Base-by-base conservation (phyloP, 495 filamentous ascomycete genomes). In the Terfezia claveryi region DNA sequence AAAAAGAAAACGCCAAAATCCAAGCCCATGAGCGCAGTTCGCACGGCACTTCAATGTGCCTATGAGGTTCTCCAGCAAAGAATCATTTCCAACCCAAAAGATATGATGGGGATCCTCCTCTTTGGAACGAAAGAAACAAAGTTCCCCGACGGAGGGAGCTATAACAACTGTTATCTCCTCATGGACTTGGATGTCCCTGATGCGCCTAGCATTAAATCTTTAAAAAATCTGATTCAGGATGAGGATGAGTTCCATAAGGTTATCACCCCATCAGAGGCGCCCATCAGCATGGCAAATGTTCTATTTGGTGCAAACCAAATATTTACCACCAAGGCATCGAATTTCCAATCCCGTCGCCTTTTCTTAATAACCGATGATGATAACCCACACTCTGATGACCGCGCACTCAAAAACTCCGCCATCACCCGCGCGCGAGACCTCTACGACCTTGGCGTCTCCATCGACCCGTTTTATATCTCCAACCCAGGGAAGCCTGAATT, bases 301-400 rank as follows among this genome's bases (percentile, higher is more conserved):
- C 71, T 99, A 1, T 96, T 94, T 65, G 88, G 88, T 64, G 87
- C 83, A 49, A 96, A 96, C 61, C 87, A 95, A 59, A 85, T 96
- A 38, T 94, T 99, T 67, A 92, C 91, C 2, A 94, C 83, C 2
- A 94, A 83, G 63, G 87, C 92, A 0, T 80, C 91, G 14, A 96
- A 94, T 61, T 95, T 96, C 65, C 79, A 85, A 23, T 95, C 91
- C 0, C 72, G 92, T 44, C 77, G 92, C 37, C 71, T 99, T 10
- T 96, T 99, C 68, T 79, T 99, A 57, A 87, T 99, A 55, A 94
- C 92, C 2, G 88, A 96, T 62, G 82, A 94, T 55, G 92, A 99
- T 64, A 75, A 87, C 64, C 91, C 92, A 7, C 85, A 94, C 63
- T 72, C 67, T 2, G 70, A 76, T 3, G 80, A 82, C 59, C 89